phyloP scores from a whole-genome alignment of 73 alveolate species.

The Breviolum minutum region DNA sequence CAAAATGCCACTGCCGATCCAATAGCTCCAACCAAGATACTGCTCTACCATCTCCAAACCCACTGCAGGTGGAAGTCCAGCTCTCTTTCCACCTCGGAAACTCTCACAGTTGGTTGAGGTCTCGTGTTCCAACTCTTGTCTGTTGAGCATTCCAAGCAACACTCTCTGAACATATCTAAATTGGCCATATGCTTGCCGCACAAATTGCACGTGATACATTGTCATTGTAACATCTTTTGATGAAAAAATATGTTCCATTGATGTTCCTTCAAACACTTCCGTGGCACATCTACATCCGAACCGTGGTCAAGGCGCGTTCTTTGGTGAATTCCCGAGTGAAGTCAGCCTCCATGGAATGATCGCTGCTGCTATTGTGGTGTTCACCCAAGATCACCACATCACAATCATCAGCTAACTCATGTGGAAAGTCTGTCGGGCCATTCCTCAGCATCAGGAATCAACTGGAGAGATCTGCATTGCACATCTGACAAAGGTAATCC shows the following conservation, averaged over 20 bases:
- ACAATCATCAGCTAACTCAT: conserved; percentile 27
- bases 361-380: conserved; percentile 63
- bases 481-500: background rate
- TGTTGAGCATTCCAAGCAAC: no score
- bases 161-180: no score
- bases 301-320: background rate
- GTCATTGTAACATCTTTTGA: no score
- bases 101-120: no score
- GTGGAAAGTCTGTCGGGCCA: background rate
- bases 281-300: no score
- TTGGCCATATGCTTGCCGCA: no score
- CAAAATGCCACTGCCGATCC: background rate
- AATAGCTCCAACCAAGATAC: background rate
- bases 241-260: no score
- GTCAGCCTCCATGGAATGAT: conserved; percentile 55
- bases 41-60: conserved; percentile 65
- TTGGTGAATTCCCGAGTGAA: conserved; percentile 30
- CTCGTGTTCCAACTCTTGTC: no score
- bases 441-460: background rate
- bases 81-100: conserved; percentile 4
- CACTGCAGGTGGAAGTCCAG: conserved; percentile 34
- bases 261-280: no score
- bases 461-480: background rate
- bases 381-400: conserved; percentile 58
- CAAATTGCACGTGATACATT: no score